Base-by-base conservation (phyloP, 257 asterid species). In the Plectranthus barbatus region DNA sequence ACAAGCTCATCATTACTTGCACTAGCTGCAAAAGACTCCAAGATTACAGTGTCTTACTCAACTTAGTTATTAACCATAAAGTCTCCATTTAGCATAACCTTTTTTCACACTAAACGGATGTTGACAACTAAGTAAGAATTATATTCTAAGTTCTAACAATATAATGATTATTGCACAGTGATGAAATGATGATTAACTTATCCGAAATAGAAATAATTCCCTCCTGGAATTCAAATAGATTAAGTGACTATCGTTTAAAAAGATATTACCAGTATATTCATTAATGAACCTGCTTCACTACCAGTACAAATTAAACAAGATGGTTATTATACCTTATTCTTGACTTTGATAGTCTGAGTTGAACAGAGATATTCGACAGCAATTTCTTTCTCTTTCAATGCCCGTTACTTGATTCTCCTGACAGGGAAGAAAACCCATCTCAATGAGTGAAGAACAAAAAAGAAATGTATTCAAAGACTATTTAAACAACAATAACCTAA, bases 301-400 rank as follows among this genome's bases (percentile, higher is more conserved):
- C 40, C 58, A 60, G 37, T 17, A 64, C 53, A 9, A 60, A 40
- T 33, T n/a, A 54, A 70, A 42, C 9, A 56, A 50, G 50, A 61
- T 51, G 24, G 26, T 19, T 31, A 31, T 21, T 58, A 56, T 71
- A 91, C 98, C 97, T 86, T 84, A 71, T 73, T 81, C 78, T 79
- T 88, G 66, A 76, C 84, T 80, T 71, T 80, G 42, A 68, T 75
- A 18, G 90, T 68, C 81, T 83, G 95, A 70, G 93, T 82, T 69
- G 98, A 91, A n/a, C 95, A 91, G 60, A 91, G 91, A 84, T 81
- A 91, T 66, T 88, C 98, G 67, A 95, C 95, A 47, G 88, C 86
- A 76, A 91, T 86, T 56, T 86, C 87, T 77, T 81, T 83, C 63
- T 79, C 89, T 81, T 91, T 88, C 84, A 91, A 56, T 14, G 86